phyloP scores from a whole-genome alignment of 768 basidiomycete species.

The Serpula lacrymans region DNA sequence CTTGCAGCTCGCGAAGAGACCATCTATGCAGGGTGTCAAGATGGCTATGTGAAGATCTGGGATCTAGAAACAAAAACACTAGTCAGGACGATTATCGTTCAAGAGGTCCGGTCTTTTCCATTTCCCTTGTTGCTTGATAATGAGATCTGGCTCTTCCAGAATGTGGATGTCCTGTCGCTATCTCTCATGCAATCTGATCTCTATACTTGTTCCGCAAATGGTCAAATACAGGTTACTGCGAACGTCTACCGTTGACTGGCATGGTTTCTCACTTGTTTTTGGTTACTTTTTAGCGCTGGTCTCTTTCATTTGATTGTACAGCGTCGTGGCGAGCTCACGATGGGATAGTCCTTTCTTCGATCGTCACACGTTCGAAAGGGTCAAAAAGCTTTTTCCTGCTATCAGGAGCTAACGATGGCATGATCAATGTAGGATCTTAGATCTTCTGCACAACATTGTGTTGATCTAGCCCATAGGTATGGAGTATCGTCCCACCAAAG shows the following conservation, averaged over 20 bases:
- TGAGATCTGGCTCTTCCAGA: conserved; percentile 33
- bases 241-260: neutral
- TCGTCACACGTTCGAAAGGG: conserved; percentile 42
- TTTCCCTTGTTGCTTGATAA: neutral
- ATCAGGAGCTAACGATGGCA: conserved; percentile 83
- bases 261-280: conserved; percentile 1
- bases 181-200: conserved; percentile 65
- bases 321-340: conserved; percentile 80
- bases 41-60: conserved; percentile 87
- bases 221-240: conserved; percentile 59
- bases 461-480: conserved; percentile 37
- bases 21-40: conserved; percentile 91
- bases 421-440: conserved; percentile 61
- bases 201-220: conserved; percentile 65
- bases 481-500: conserved; percentile 43
- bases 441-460: neutral
- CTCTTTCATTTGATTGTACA: conserved; percentile 79
- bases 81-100: conserved; percentile 82
- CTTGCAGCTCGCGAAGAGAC: conserved; percentile 73
- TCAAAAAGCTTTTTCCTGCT: conserved; percentile 39
- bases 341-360: conserved; percentile 80
- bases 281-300: conserved; percentile 58
- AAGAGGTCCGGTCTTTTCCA: conserved; percentile 50
- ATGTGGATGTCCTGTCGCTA: conserved; percentile 79
- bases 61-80: conserved; percentile 88